Evolutionary conservation across 805 yeast species (phyloP).

Genomic region (Kluyveromyces dobzhanskii): DNA sequence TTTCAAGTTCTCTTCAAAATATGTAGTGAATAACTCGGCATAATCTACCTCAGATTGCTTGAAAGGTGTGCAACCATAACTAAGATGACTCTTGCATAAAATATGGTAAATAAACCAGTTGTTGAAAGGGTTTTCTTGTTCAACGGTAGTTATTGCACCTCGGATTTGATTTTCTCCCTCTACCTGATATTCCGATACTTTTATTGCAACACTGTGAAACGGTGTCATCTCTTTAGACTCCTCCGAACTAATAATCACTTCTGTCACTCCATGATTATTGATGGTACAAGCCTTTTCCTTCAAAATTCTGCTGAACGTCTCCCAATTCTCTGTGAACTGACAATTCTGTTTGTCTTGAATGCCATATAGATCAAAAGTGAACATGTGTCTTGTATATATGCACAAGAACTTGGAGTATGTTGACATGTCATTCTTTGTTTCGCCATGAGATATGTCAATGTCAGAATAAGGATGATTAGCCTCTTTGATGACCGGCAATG

Average conservation of each 20-base stretch:
- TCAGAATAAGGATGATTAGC: conserved; percentile 7
- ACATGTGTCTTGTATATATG: conserved; percentile 28
- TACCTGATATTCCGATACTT: conserved; percentile 28
- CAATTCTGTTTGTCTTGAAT: conserved; percentile 29
- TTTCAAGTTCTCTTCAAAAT: conserved; percentile 40
- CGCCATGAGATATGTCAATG: conserved; percentile 15
- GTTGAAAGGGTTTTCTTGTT: conserved; percentile 24
- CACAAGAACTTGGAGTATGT: conserved; percentile 34
- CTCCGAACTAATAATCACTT: conserved; percentile 13
- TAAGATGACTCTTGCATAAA: conserved; percentile 29
- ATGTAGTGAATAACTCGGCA: conserved; percentile 31
- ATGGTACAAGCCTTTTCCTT: neutral
- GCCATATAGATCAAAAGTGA: conserved; percentile 14
- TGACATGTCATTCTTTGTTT: conserved; percentile 19
- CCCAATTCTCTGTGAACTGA: conserved; percentile 26
- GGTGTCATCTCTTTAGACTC: conserved; percentile 16
- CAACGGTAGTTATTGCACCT: conserved; percentile 32
- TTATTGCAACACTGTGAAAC: conserved; percentile 16
- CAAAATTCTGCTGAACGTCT: conserved; percentile 9
- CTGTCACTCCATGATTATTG: conserved; percentile 9
- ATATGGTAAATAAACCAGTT: conserved; percentile 34
- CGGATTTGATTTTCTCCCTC: conserved; percentile 29
- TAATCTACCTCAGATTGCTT: conserved; percentile 9
- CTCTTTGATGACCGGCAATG: neutral
- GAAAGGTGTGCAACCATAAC: conserved; percentile 14